A percentile compares a stretch with the other conserved stretches of the same genome.
Evolutionary conservation across 1,284 basidiomycete genomes (phyloP).

Genomic region (Tilletia walkeri): DNA sequence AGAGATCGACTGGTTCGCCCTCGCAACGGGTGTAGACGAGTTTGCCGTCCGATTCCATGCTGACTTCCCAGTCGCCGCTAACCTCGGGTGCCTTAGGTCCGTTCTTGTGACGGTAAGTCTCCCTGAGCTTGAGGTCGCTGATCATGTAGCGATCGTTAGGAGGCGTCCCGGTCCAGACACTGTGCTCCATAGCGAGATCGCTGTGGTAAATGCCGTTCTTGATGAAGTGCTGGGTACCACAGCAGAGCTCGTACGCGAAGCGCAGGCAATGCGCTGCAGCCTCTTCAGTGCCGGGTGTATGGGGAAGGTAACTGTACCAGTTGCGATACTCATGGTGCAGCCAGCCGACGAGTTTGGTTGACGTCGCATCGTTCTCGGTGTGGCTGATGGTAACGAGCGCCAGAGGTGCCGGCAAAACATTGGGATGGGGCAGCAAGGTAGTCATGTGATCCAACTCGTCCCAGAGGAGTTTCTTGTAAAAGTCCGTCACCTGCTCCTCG

Average conservation of each 20-base stretch:
- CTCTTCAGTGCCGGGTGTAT: neutral
- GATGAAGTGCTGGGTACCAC: neutral
- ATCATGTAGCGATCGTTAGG: neutral
- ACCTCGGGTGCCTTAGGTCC: neutral
- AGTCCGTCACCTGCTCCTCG: too few relatives aligned
- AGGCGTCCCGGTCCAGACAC: neutral
- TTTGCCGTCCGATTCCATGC: neutral
- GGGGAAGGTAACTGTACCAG: neutral
- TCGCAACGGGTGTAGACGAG: neutral
- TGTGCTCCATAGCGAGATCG: neutral
- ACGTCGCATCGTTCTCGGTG: neutral
- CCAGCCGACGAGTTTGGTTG: neutral
- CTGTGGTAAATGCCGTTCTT: neutral
- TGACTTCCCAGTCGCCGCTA: neutral
- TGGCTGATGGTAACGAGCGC: neutral
- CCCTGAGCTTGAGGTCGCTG: neutral
- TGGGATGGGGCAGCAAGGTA: neutral
- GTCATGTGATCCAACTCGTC: neutral
- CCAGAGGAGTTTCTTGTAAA: neutral
- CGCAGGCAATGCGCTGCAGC: neutral
- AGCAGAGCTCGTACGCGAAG: neutral
- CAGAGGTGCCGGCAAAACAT: neutral
- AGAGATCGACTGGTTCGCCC: neutral
- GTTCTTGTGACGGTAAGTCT: neutral
- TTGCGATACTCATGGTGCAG: neutral